These are phyloP conservation scores for Rhizophora mangle DNA, from an alignment of 345 rosid species.

Conservation along the genomic window DNA sequence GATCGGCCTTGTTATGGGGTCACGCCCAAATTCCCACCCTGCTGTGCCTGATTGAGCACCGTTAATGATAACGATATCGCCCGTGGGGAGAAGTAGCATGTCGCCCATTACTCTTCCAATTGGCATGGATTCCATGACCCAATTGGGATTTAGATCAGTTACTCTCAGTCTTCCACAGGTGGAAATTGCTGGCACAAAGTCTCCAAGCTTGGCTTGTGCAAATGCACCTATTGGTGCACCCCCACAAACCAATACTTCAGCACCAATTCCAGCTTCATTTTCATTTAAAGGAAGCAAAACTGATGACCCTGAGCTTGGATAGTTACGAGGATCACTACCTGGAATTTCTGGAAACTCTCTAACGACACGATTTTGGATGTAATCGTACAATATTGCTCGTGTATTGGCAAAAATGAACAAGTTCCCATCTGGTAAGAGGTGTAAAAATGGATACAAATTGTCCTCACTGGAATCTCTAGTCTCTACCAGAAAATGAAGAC, in stretches of 20 bases:
- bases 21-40: constrained; percentile 58
- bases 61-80: constrained; percentile 63
- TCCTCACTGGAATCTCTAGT: constrained; percentile 58
- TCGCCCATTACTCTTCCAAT: constrained; percentile 79
- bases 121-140: constrained; percentile 83
- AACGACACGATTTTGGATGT: constrained; percentile 44
- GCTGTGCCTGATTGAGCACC: constrained; percentile 68
- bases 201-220: constrained; percentile 17
- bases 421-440: constrained; percentile 82
- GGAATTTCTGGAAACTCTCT: constrained; percentile 58
- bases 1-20: constrained; percentile 51
- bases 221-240: constrained; percentile 60
- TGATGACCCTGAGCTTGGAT: constrained; percentile 87
- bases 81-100: constrained; percentile 70
- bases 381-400: constrained; percentile 57
- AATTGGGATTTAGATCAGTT: constrained; percentile 37
- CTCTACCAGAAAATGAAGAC: constrained; percentile 44
- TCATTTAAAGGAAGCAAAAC: constrained; percentile 72
- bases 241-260: constrained; percentile 75
- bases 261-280: constrained; percentile 24
- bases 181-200: constrained; percentile 42
- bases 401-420: constrained; percentile 80
- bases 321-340: constrained; percentile 59
- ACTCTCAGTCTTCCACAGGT: constrained; percentile 69
- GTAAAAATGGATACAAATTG: constrained; percentile 80